Percentiles rank a stretch among this genome's conserved stretches.
phyloP scores from a whole-genome alignment of 1,139 yeast genomes.

The Hemisphaericaspora subhashii region DNA sequence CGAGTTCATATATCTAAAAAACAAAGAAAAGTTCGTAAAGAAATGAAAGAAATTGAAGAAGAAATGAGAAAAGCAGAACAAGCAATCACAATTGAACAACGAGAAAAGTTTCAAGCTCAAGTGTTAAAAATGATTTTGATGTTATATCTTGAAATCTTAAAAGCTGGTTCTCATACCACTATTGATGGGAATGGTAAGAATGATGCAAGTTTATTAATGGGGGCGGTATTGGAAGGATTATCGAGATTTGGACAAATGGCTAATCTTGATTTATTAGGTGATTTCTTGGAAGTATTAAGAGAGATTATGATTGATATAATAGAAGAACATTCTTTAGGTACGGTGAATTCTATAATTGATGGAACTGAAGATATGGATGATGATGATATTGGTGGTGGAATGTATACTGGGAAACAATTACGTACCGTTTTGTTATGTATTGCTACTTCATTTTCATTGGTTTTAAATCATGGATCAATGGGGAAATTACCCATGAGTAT shows the following conservation, averaged over 20 bases:
- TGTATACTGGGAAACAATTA: slow-evolving; percentile 36
- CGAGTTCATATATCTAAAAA: slow-evolving; percentile 86
- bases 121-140: slow-evolving; percentile 71
- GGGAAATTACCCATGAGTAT: slow-evolving; percentile 56
- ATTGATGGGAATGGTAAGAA: slow-evolving; percentile 41
- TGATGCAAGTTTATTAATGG: slow-evolving; percentile 60
- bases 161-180: slow-evolving; percentile 39
- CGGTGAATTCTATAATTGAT: slow-evolving; percentile 20
- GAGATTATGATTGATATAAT: slow-evolving; percentile 63
- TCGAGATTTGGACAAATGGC: slow-evolving; percentile 91
- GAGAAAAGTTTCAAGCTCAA: slow-evolving; percentile 83
- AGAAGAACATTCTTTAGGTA: slow-evolving; percentile 29
- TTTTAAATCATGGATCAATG: slow-evolving; percentile 68
- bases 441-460: slow-evolving; percentile 83
- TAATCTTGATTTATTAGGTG: slow-evolving; percentile 88
- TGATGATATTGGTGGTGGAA: slow-evolving; percentile 28
- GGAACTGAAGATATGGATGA: slow-evolving; percentile 23
- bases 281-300: slow-evolving; percentile 81
- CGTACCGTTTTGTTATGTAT: slow-evolving; percentile 80
- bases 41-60: slow-evolving; percentile 80
- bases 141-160: slow-evolving; percentile 75
- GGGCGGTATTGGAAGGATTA: slow-evolving; percentile 86
- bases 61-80: slow-evolving; percentile 87
- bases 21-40: slow-evolving; percentile 84
- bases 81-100: slow-evolving; percentile 80